These are phyloP conservation scores for Coprinellus aureogranulatus DNA, from an alignment of 768 basidiomycete species.

Conservation along the genomic window DNA sequence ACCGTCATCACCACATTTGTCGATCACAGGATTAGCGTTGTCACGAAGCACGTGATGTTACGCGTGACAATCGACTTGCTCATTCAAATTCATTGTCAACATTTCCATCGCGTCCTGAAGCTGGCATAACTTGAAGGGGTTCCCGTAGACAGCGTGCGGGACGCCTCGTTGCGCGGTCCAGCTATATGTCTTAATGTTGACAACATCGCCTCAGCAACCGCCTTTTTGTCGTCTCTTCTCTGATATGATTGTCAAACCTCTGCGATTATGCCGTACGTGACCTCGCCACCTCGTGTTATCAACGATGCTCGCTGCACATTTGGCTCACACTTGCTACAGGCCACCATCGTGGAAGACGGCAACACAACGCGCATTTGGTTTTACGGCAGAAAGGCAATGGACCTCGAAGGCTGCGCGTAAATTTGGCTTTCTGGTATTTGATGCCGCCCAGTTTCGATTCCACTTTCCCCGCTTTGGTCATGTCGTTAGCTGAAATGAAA, in stretches of 20 bases:
- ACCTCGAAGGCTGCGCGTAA: neutral
- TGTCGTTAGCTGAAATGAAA: neutral
- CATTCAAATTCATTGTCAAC: neutral
- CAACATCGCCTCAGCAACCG: neutral
- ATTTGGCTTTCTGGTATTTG: conserved; percentile 1
- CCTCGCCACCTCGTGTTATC: conserved; percentile 10
- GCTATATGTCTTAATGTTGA: neutral
- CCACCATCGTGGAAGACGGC: neutral
- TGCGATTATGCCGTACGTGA: conserved; percentile 7
- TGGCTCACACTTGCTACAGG: neutral
- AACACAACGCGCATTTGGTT: neutral
- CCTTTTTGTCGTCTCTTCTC: neutral
- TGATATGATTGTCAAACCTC: conserved; percentile 4
- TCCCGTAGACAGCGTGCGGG: neutral
- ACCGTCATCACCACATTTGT: neutral
- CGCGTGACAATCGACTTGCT: neutral
- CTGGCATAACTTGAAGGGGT: no score
- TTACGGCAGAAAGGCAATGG: neutral
- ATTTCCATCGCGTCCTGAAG: neutral
- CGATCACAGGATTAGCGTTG: conserved; percentile 4
- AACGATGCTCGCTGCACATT: no score
- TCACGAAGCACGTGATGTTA: conserved; percentile 4
- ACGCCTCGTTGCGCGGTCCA: neutral
- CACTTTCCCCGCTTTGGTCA: conserved; percentile 6
- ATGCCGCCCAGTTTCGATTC: neutral